Base-by-base conservation (phyloP, 2,329 filamentous ascomycete genomes). In the Arthrobotrys conoides region DNA sequence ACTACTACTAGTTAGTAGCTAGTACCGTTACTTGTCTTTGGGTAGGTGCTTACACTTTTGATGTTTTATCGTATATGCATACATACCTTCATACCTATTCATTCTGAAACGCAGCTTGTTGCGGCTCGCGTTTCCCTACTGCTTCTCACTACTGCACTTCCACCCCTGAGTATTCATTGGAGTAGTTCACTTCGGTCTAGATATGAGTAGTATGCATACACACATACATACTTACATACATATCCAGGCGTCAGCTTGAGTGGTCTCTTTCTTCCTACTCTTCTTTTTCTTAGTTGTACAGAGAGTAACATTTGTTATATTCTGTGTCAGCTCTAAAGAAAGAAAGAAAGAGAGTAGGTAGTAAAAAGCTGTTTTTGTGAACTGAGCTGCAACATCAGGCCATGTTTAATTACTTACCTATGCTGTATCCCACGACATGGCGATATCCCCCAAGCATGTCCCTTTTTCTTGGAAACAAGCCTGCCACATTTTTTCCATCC, bases 91-190 rank as follows among this genome's bases (percentile, higher is more conserved):
- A 30, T 30, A 30, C 27, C 27, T 6, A 30, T 30, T 48, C 49
- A 64, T 27, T 66, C 38, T 78, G 75, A 78, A 78, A 78, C 75
- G 53, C 46, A 69, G 64, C 68, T 72, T 69, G 75, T 78, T 72
- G 75, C 75, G 68, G 53, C 61, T 78, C 61, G 73, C 68, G 73
- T 68, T 69, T 61, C 41, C 48, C 22, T 51, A 16, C 18, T 46
- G 14, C 41, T 2, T n/a, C 14, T 46, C 14, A 18, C 16, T 4
- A 4, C 41, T 46, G 12, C 36, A 5, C 16, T n/a, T n/a, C n/a
- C 44, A 51, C 53, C 72, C 72, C 65, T 57, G 57, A 61, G 44
- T 9, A 73, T 49, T 49, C 18, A 66, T 63, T 44, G 12, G 22
- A 27, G 9, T n/a, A 41, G 14, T 44, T n/a, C n/a, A n/a, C n/a